Evolutionary conservation across 352 stramenopile genomes (phyloP), one percentile per base, ranked within the genome.

Genomic region (Phytophthora pseudosyringae): DNA sequence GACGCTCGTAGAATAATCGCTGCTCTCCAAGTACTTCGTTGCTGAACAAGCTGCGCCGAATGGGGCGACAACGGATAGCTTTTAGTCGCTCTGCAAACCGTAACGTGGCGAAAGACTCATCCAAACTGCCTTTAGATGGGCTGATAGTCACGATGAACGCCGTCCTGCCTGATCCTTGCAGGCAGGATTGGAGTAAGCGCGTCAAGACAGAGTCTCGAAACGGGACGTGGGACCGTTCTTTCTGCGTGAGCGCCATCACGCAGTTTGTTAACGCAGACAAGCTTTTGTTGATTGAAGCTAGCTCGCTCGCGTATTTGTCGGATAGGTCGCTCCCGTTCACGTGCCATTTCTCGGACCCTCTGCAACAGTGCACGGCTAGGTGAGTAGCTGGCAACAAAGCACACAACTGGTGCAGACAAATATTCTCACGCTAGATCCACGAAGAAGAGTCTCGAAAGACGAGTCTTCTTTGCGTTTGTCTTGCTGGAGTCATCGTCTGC

Each of bases 221-320:
- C 33, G 82, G 82, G 5, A 90, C 61, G 26, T 88, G 80, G 1
- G 56, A 60, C n/a, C 74, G 76, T 21, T 86, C 73, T 13, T 78
- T 78, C 43, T 91, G 76, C 3, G 80, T 84, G 4, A 93, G 76
- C 29, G 81, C 80, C 28, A 89, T 45, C n/a, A 93, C 80, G 39
- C 84, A 93, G 58, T 88, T 88, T n/a, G 84, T 89, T 26, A 93
- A 53, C 4, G 82, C 78, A 6, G 84, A 89, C 12, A 93, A 71
- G 29, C 80, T 90, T 59, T 89, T 90, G 75, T 93, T 91, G 60
- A 89, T 89, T 9, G 81, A 82, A 5, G 78, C 62, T 15, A 88
- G 52, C 45, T 93, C 83, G 29, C 68, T 75, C 11, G 81, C 80
- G 54, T 90, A 89, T 65, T 82, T 89, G 53, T 88, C 77, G 15